A percentile compares a stretch with the other conserved stretches of the same genome.
These are phyloP conservation scores for Dendrocalamus latiflorus DNA, from an alignment of 202 grass and related monocot genomes.

Conservation along the genomic window DNA sequence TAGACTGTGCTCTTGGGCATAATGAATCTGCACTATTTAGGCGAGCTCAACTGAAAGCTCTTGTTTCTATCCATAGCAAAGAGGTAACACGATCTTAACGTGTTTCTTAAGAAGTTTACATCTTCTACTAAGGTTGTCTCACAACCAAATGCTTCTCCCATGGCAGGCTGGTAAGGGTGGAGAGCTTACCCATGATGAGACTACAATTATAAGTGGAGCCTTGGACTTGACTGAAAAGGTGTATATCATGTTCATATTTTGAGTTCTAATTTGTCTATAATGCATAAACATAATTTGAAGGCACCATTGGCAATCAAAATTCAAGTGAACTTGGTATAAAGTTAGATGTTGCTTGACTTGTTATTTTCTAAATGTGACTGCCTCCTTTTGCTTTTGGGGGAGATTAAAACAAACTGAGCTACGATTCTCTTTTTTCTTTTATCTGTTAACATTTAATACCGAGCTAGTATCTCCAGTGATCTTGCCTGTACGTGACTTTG, in stretches of 20 bases:
- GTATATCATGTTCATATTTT: not conserved
- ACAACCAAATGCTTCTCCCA: constrained; percentile 27
- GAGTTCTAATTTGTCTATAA: constrained; percentile 9
- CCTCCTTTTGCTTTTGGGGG: not conserved
- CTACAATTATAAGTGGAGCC: constrained; percentile 99
- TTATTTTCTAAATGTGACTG: not conserved
- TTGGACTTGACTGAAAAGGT: constrained; percentile 99
- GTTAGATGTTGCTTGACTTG: not conserved
- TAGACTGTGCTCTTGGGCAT: constrained; percentile 97
- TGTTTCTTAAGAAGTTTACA: constrained; percentile 10
- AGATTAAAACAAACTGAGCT: not conserved
- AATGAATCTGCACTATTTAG: constrained; percentile 99
- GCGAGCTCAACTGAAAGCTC: constrained; percentile 92
- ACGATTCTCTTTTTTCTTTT: constrained; percentile 2
- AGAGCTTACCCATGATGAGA: constrained; percentile 98
- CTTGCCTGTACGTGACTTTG: not conserved
- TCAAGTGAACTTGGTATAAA: constrained; percentile 17
- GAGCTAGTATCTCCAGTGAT: not conserved
- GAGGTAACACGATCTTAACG: constrained; percentile 54
- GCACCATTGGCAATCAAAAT: not conserved
- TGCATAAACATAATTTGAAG: constrained; percentile 7
- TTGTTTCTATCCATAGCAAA: constrained; percentile 95
- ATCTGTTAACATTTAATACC: not conserved
- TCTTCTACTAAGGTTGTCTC: not conserved
- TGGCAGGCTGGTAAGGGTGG: constrained; percentile 97